A percentile compares a stretch with the other conserved stretches of the same genome.
Conservation (phyloP, 2,329 filamentous ascomycete species). For the Drechslerella coelobrocha region DNA sequence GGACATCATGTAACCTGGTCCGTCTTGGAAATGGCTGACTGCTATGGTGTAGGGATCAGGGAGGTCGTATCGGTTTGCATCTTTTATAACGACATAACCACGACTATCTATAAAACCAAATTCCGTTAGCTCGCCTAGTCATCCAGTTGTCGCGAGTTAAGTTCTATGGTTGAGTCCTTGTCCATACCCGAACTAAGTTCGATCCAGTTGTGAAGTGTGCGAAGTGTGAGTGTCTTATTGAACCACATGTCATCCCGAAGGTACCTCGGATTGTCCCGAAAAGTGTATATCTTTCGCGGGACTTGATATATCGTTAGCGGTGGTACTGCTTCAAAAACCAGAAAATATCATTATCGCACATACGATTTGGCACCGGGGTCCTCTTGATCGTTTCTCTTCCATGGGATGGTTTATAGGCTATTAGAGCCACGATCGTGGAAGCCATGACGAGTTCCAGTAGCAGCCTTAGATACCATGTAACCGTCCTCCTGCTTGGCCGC, state of each 20-base stretch:
- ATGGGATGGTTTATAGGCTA: conserved; percentile 51
- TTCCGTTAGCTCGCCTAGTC: too few relatives aligned
- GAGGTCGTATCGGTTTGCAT: conserved; percentile 55
- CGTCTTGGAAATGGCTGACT: conserved; percentile 56
- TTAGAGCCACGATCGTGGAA: conserved; percentile 54
- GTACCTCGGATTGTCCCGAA: conserved; percentile 56
- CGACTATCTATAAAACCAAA: conserved; percentile 53
- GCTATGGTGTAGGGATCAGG: conserved; percentile 56
- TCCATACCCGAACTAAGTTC: conserved; percentile 56
- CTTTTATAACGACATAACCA: conserved; percentile 57
- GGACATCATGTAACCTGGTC: conserved; percentile 59
- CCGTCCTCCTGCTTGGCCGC: conserved; percentile 19
- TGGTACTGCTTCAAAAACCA: background rate
- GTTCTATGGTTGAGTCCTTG: background rate
- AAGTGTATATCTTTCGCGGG: conserved; percentile 57
- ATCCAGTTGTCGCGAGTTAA: too few relatives aligned
- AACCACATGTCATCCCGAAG: conserved; percentile 58
- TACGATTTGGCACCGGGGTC: conserved; percentile 57
- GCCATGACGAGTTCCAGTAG: conserved; percentile 57
- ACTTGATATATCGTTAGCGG: conserved; percentile 54
- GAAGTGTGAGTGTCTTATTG: conserved; percentile 56
- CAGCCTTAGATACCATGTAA: conserved; percentile 55
- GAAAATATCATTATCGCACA: conserved; percentile 13
- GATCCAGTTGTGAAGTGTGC: conserved; percentile 58
- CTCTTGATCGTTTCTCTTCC: conserved; percentile 42